Percentiles rank a stretch among this genome's conserved stretches.
phyloP scores from a whole-genome alignment of 805 yeast genomes.

The Ogataea henricii region DNA sequence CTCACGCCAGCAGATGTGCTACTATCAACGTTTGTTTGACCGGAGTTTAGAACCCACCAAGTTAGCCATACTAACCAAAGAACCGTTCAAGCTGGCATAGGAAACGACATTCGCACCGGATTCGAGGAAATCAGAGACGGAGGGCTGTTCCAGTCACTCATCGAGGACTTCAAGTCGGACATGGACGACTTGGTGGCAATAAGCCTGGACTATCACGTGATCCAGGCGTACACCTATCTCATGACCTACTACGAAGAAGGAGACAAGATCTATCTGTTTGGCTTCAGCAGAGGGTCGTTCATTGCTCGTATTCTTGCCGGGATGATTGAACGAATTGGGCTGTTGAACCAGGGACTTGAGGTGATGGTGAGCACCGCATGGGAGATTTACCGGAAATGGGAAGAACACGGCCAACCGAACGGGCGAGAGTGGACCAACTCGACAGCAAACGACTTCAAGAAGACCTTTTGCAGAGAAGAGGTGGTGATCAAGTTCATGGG shows the following conservation, averaged over 20 bases:
- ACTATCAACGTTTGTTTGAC: slow-evolving; percentile 52
- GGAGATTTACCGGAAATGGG: slow-evolving; percentile 63
- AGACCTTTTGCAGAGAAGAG: slow-evolving; percentile 48
- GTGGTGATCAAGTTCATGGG: slow-evolving; percentile 61
- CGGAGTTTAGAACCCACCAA: not conserved
- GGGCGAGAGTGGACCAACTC: slow-evolving; percentile 41
- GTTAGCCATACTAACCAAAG: not conserved
- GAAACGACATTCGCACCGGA: slow-evolving; percentile 50
- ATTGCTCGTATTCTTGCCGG: slow-evolving; percentile 65
- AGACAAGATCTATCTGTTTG: slow-evolving; percentile 57
- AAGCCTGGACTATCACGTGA: slow-evolving; percentile 56
- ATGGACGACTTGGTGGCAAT: slow-evolving; percentile 46
- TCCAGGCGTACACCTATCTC: slow-evolving; percentile 56
- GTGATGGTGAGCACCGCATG: slow-evolving; percentile 61
- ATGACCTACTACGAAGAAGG: slow-evolving; percentile 50
- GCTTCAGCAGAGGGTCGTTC: slow-evolving; percentile 66
- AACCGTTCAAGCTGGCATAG: slow-evolving; percentile 52
- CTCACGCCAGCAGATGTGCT: slow-evolving; percentile 49
- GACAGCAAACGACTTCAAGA: slow-evolving; percentile 53
- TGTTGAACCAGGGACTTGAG: slow-evolving; percentile 55
- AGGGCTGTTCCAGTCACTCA: slow-evolving; percentile 17
- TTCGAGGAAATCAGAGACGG: slow-evolving; percentile 27
- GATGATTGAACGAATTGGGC: slow-evolving; percentile 65
- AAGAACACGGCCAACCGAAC: slow-evolving; percentile 56
- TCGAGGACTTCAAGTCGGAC: slow-evolving; percentile 16